These are phyloP conservation scores for Tilletia walkeri DNA, from an alignment of 1,284 basidiomycete species.

Conservation along the genomic window DNA sequence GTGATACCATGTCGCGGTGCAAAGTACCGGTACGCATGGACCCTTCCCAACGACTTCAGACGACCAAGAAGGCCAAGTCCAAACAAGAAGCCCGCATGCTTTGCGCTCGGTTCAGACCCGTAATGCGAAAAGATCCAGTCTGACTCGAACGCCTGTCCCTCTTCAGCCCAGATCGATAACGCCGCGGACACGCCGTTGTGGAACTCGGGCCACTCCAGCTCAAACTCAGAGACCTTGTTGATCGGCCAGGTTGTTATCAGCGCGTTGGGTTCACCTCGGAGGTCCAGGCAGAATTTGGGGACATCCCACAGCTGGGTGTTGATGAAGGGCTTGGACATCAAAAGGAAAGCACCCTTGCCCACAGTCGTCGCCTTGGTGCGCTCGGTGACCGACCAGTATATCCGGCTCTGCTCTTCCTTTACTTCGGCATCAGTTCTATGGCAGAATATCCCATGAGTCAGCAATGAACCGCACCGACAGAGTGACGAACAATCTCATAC, in stretches of 20 bases:
- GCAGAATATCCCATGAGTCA: constrained; percentile 5
- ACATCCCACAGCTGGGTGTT: constrained; percentile 43
- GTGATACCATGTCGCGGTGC: constrained; percentile 93
- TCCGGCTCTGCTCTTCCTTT: constrained; percentile 11
- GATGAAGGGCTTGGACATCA: constrained; percentile 40
- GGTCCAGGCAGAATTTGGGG: constrained; percentile 38
- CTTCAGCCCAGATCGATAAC: constrained; percentile 55
- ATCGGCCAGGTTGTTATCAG: constrained; percentile 11
- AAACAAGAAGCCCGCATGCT: constrained; percentile 93
- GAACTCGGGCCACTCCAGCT: constrained; percentile 85
- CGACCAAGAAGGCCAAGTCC: constrained; percentile 90
- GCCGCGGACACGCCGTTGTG: constrained; percentile 94
- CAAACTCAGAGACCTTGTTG: constrained; percentile 29
- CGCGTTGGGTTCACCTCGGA: constrained; percentile 24
- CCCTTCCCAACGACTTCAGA: constrained; percentile 79
- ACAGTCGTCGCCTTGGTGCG: constrained; percentile 46
- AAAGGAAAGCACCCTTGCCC: constrained; percentile 49
- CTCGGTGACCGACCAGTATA: constrained; percentile 27
- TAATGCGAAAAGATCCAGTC: constrained; percentile 53
- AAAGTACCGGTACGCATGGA: constrained; percentile 79
- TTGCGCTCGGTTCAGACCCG: constrained; percentile 64
- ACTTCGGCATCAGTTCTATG: constrained; percentile 21
- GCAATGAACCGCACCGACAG: neutral
- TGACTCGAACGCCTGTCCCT: constrained; percentile 55
- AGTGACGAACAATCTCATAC: neutral